Evolutionary conservation across 352 stramenopile genomes (phyloP), one percentile per base, ranked within the genome.

Genomic region (Phytopythium kandeliae): DNA sequence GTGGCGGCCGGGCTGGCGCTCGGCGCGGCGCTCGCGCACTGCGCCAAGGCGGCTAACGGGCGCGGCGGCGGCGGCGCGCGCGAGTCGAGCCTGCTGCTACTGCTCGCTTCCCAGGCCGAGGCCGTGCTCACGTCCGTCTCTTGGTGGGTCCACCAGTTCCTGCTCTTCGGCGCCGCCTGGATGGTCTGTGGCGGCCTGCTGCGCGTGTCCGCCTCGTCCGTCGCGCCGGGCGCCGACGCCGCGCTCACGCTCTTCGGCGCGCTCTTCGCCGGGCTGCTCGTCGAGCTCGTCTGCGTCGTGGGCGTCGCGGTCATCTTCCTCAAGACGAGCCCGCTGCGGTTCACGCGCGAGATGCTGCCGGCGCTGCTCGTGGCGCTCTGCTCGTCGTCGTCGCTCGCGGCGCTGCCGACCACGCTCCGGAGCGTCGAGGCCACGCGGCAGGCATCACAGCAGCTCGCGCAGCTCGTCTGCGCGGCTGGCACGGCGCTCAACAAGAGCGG

Each of bases 401-500:
- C 78, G 13, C 54, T 89, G 3, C 78, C 78, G 5, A 56, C 60
- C 9, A 86, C 74, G 12, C 61, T 85, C 34, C 69, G 68, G 9
- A 78, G 67, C 51, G 63, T 86, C 33, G 71, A 71, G 4, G 57
- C 62, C 10, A 86, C 62, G 26, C 63, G 67, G 9, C 66, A 78
- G 31, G 69, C 86, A 1, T 89, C 78, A 1, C 71, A 78, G 52
- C 67, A 66, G 41, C 54, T 89, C 16, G 73, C 72, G 0, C 78
- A 84, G 49, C 63, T 86, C 46, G 62, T 89, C 24, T 84, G 74
- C 45, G 65, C 67, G 3, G 36, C 63, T 11, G 68, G 78, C 19
- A 51, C 61, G 0, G 63, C 71, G 17, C 54, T 89, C 22, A 86
- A 85, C 64, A 81, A 86, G 63, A 78, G 65, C n/a, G 78, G 78